A percentile compares a stretch with the other conserved stretches of the same genome.
Evolutionary conservation across 805 yeast genomes (phyloP).

Genomic region (Yamadazyma phyllophila): DNA sequence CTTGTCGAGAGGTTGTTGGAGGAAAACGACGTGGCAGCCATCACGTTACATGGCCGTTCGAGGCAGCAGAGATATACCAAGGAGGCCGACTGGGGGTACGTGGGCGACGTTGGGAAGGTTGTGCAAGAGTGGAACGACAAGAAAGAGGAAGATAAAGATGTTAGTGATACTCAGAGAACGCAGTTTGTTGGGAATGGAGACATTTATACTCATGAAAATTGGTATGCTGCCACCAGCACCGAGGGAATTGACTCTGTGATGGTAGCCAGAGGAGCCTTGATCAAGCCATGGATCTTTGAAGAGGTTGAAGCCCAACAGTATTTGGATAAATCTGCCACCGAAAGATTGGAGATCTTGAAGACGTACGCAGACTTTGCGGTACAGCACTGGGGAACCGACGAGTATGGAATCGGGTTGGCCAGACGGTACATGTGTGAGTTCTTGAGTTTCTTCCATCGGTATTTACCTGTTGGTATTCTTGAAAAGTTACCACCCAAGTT

Average conservation of each 20-base stretch:
- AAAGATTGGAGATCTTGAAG: slow-evolving; percentile 74
- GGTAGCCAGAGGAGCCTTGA: slow-evolving; percentile 97
- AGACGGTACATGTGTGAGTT: slow-evolving; percentile 94
- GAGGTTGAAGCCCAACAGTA: slow-evolving; percentile 88
- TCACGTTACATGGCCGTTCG: slow-evolving; percentile 94
- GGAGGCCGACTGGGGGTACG: slow-evolving; percentile 91
- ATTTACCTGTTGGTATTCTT: slow-evolving; percentile 89
- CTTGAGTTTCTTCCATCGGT: slow-evolving; percentile 89
- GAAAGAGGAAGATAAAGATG: slow-evolving; percentile 59
- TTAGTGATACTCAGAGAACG: slow-evolving; percentile 57
- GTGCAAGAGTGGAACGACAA: slow-evolving; percentile 59
- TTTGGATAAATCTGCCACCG: slow-evolving; percentile 85
- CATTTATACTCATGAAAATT: slow-evolving; percentile 80
- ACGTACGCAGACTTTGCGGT: slow-evolving; percentile 77
- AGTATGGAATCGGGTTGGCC: slow-evolving; percentile 83
- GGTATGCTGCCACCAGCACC: slow-evolving; percentile 67
- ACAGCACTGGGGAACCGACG: slow-evolving; percentile 98
- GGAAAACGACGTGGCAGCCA: slow-evolving; percentile 83
- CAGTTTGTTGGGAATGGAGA: slow-evolving; percentile 96
- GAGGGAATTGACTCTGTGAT: slow-evolving; percentile 86
- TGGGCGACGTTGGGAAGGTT: slow-evolving; percentile 66
- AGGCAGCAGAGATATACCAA: slow-evolving; percentile 93
- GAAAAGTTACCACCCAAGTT: slow-evolving; percentile 85
- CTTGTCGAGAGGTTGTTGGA: slow-evolving; percentile 67
- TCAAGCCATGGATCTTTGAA: slow-evolving; percentile 98